Evolutionary conservation across 768 basidiomycete species (phyloP).

Genomic region (Mycena latifolia): DNA sequence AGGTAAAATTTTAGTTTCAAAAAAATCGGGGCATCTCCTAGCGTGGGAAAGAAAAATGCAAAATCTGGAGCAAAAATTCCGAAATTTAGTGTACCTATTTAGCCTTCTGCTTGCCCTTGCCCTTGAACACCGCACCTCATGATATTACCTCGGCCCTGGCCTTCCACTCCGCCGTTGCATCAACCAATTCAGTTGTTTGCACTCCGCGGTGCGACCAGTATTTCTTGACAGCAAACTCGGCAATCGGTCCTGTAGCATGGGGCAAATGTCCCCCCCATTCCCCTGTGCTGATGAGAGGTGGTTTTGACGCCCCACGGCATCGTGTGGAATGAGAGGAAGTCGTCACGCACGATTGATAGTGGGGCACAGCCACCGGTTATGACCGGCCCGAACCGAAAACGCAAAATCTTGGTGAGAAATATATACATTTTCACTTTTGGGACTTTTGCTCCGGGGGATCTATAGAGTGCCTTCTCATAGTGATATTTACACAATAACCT

Average conservation of each 20-base stretch:
- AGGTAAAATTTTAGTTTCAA: constrained; percentile 17
- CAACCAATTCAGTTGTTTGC: not conserved
- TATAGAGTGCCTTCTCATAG: constrained; percentile 3
- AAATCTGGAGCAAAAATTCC: not conserved
- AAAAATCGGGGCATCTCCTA: not conserved
- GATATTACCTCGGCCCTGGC: not conserved
- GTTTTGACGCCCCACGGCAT: constrained; percentile 6
- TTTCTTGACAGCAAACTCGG: constrained; percentile 13
- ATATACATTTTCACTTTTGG: not conserved
- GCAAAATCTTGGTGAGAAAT: constrained; percentile 7
- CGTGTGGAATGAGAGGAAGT: not conserved
- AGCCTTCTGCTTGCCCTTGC: not conserved
- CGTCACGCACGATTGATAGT: not conserved
- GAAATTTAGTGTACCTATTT: constrained; percentile 1
- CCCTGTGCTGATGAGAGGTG: constrained; percentile 6
- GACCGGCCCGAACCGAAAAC: constrained; percentile 20
- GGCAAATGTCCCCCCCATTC: constrained; percentile 2
- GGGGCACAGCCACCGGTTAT: constrained; percentile 20
- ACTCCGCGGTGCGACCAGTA: constrained; percentile 6
- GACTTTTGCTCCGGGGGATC: constrained; percentile 2
- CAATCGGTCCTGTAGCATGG: constrained; percentile 12
- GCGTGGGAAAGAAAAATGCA: constrained; percentile 1
- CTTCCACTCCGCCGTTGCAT: constrained; percentile 2
- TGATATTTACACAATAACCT: not conserved
- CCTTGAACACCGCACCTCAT: not conserved